Percentiles rank a stretch among this genome's conserved stretches.
These are phyloP conservation scores for Aspergillus sclerotialis DNA, from an alignment of 2,329 filamentous ascomycete genomes.

Conservation along the genomic window DNA sequence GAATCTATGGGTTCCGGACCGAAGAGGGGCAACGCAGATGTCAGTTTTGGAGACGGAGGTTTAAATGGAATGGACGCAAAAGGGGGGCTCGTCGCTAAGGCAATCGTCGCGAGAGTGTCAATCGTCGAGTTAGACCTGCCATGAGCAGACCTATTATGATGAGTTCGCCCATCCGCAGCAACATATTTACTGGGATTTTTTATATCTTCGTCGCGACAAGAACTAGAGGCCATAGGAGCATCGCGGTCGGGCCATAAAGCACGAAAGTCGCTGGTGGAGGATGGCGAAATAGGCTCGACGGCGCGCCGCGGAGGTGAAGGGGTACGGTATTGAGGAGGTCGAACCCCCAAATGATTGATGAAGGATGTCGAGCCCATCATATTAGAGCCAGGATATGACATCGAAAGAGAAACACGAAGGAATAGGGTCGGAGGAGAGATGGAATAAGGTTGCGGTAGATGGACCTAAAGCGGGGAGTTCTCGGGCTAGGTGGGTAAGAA, in stretches of 20 bases:
- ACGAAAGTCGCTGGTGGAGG: conserved; percentile 22
- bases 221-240: conserved; percentile 15
- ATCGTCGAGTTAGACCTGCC: conserved; percentile 41
- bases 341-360: conserved; percentile 24
- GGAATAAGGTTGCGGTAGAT: conserved; percentile 23
- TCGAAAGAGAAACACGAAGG: conserved; percentile 5
- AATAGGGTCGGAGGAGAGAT: conserved; percentile 13
- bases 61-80: conserved; percentile 30
- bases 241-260: conserved; percentile 24
- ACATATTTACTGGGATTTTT: conserved; percentile 15
- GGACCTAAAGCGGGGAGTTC: conserved; percentile 35
- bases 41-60: conserved; percentile 20
- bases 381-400: conserved; percentile 7
- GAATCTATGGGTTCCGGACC: conserved; percentile 22
- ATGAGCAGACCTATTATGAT: conserved; percentile 32
- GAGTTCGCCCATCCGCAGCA: conserved; percentile 13
- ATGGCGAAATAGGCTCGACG: conserved; percentile 40
- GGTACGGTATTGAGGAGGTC: conserved; percentile 39
- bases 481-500: conserved; percentile 35
- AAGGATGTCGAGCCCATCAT: conserved; percentile 38
- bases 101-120: conserved; percentile 45
- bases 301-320: conserved; percentile 42
- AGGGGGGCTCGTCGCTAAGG: conserved; percentile 42
- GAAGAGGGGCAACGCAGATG: conserved; percentile 19
- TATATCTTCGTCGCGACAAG: conserved; percentile 16